A percentile compares a stretch with the other conserved stretches of the same genome.
These are phyloP conservation scores for Tolypocladium nubicola DNA, from an alignment of 2,329 filamentous ascomycete genomes.

Conservation along the genomic window DNA sequence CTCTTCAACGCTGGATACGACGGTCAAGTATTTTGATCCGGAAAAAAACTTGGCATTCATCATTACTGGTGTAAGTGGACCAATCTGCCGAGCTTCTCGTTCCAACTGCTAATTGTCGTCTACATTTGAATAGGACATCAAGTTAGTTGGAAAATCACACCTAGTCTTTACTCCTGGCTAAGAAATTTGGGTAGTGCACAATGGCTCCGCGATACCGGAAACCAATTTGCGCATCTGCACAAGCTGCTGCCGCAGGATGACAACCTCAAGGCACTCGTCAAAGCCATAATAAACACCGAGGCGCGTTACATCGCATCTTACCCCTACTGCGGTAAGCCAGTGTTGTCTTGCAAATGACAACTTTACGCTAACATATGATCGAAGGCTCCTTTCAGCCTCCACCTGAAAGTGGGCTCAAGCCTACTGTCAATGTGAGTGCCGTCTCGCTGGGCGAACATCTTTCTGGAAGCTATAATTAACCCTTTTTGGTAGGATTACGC, in stretches of 20 bases:
- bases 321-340: constrained; percentile 54
- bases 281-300: constrained; percentile 63
- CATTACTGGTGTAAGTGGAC: constrained; percentile 68
- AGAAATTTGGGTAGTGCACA: constrained; percentile 9
- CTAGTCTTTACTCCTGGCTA: not conserved
- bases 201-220: constrained; percentile 78
- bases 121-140: constrained; percentile 11
- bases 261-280: constrained; percentile 56
- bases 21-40: constrained; percentile 63
- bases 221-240: constrained; percentile 61
- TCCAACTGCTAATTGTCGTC: not conserved
- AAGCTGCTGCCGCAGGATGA: constrained; percentile 43
- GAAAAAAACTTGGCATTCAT: constrained; percentile 62
- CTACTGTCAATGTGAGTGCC: constrained; percentile 11
- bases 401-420: constrained; percentile 48
- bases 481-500: constrained; percentile 8
- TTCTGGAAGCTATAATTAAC: not conserved
- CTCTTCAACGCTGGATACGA: constrained; percentile 75
- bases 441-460: not conserved
- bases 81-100: constrained; percentile 18
- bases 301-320: constrained; percentile 54
- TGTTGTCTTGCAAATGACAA: too few relatives aligned
- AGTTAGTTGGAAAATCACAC: constrained; percentile 5
- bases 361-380: not conserved
- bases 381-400: constrained; percentile 79